Percentiles rank a stretch among this genome's conserved stretches.
These are phyloP conservation scores for Sporothrix schenckii DNA, from an alignment of 2,329 filamentous ascomycete genomes.

Conservation along the genomic window DNA sequence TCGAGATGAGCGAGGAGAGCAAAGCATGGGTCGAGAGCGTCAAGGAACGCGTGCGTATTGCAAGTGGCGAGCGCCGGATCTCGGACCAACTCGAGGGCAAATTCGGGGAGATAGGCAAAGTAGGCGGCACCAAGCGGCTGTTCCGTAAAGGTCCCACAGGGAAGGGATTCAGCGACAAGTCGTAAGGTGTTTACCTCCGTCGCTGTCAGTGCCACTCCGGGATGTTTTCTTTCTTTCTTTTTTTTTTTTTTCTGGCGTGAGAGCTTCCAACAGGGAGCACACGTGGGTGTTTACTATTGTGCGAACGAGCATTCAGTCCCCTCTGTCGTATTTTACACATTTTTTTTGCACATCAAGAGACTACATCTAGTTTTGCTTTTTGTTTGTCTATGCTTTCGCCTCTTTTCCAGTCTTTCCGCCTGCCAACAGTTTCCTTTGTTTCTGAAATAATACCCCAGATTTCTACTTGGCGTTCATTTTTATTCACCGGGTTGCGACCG, in stretches of 20 bases:
- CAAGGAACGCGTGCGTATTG: constrained; percentile 75
- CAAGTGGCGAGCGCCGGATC: constrained; percentile 60
- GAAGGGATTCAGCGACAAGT: not conserved
- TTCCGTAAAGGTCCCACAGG: constrained; percentile 51
- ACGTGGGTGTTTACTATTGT: constrained; percentile 6
- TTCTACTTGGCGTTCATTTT: constrained; percentile 1
- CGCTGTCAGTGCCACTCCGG: not conserved
- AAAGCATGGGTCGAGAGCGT: constrained; percentile 81
- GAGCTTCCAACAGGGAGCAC: no score
- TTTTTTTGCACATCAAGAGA: constrained; percentile 24
- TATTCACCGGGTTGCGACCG: not conserved
- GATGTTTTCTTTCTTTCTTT: not conserved
- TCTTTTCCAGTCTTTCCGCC: constrained; percentile 5
- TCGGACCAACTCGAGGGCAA: constrained; percentile 44
- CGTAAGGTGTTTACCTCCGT: not conserved
- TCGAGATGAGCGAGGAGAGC: constrained; percentile 71
- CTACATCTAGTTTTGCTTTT: constrained; percentile 12
- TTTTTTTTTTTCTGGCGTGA: not conserved
- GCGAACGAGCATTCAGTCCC: constrained; percentile 1
- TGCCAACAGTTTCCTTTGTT: constrained; percentile 17
- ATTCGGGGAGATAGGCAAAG: constrained; percentile 72
- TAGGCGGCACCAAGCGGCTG: constrained; percentile 72
- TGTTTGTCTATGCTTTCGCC: not conserved
- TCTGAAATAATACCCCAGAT: constrained; percentile 28
- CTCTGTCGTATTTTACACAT: not conserved